phyloP scores from a whole-genome alignment of 2,329 filamentous ascomycete genomes.

The Helotiales sp. region DNA sequence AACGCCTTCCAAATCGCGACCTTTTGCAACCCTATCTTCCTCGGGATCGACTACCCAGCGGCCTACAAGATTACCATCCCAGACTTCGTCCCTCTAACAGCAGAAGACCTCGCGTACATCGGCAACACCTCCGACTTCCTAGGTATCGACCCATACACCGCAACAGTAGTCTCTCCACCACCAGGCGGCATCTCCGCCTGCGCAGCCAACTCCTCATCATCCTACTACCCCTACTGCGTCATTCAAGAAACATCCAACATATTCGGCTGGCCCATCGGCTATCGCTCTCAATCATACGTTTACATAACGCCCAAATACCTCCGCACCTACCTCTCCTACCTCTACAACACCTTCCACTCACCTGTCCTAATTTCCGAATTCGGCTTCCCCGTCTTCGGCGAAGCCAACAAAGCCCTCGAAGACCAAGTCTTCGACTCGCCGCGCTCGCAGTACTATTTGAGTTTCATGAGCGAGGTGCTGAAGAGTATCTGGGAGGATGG shows the following conservation, averaged over 20 bases:
- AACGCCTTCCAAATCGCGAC: conserved; percentile 52
- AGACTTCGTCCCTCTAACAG: conserved; percentile 50
- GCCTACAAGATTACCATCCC: conserved; percentile 40
- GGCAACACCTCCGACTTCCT: conserved; percentile 60
- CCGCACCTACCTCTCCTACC: conserved; percentile 59
- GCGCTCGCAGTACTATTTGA: conserved; percentile 51
- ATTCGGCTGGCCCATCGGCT: conserved; percentile 63
- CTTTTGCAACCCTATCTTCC: conserved; percentile 57
- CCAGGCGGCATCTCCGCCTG: conserved; percentile 53
- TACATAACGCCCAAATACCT: conserved; percentile 64
- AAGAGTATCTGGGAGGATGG: conserved; percentile 54
- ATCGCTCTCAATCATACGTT: conserved; percentile 59
- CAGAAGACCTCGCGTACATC: conserved; percentile 54
- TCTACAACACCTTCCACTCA: conserved; percentile 61
- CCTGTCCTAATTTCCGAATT: conserved; percentile 57
- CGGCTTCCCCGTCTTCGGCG: conserved; percentile 59
- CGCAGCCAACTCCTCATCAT: conserved; percentile 50
- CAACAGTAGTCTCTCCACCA: conserved; percentile 55
- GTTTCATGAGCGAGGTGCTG: conserved; percentile 51
- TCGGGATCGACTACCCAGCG: conserved; percentile 56
- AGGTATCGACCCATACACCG: conserved; percentile 62
- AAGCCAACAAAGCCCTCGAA: conserved; percentile 48
- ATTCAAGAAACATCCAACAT: conserved; percentile 51
- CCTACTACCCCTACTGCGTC: conserved; percentile 58
- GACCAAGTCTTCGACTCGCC: conserved; percentile 53